phyloP scores from a whole-genome alignment of 495 filamentous ascomycete genomes.

The Neurospora africana region DNA sequence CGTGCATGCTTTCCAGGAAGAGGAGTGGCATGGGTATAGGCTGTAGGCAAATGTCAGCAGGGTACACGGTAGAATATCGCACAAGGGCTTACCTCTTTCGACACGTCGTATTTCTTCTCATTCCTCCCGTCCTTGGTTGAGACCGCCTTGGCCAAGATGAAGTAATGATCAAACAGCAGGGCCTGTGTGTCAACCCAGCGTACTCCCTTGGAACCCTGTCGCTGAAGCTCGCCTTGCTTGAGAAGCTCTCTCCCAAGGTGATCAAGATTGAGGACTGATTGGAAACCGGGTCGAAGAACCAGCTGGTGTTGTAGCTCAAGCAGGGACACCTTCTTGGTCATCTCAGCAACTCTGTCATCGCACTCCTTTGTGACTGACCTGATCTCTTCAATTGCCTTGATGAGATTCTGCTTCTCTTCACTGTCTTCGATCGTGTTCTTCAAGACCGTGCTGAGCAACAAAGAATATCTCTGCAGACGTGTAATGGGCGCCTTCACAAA shows the following conservation, averaged over 20 bases:
- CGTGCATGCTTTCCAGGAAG: constrained; percentile 79
- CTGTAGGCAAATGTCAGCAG: constrained; percentile 21
- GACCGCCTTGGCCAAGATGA: constrained; percentile 81
- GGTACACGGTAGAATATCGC: neutral
- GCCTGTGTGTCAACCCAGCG: constrained; percentile 86
- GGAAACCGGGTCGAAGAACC: constrained; percentile 76
- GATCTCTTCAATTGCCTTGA: constrained; percentile 88
- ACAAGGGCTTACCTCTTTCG: constrained; percentile 57
- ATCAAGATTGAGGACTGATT: constrained; percentile 79
- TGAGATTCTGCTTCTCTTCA: constrained; percentile 83
- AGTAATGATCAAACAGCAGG: constrained; percentile 91
- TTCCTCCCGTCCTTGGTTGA: constrained; percentile 56
- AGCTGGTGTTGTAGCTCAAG: constrained; percentile 75
- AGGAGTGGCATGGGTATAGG: constrained; percentile 97
- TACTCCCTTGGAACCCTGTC: constrained; percentile 77
- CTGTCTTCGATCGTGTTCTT: constrained; percentile 74
- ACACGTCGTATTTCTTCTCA: constrained; percentile 88
- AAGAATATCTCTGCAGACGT: constrained; percentile 77
- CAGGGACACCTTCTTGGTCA: constrained; percentile 81
- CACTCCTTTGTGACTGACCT: constrained; percentile 85
- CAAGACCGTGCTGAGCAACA: constrained; percentile 72
- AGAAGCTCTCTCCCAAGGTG: constrained; percentile 87
- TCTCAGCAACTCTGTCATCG: constrained; percentile 88
- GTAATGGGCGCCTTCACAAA: constrained; percentile 92
- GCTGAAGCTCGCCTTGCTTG: constrained; percentile 79